Conservation (phyloP, 257 asterid genomes). For the Plantago ovata region DNA sequence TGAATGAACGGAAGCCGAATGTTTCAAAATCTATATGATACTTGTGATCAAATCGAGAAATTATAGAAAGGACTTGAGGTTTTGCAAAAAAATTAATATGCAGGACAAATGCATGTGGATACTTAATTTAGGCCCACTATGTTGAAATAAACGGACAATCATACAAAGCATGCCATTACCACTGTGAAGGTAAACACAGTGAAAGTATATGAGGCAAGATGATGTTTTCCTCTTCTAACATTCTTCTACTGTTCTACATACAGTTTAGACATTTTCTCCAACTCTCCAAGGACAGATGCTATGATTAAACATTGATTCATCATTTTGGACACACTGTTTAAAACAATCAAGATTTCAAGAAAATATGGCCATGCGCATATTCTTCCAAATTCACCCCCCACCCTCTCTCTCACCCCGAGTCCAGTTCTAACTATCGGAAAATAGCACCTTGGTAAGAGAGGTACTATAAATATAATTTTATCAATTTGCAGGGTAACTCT, state of each 20-base stretch:
- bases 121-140: background rate
- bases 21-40: background rate
- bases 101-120: background rate
- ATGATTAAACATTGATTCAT: background rate
- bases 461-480: too few relatives aligned
- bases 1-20: background rate
- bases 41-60: too few relatives aligned
- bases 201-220: background rate
- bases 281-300: too few relatives aligned
- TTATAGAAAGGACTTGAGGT: too few relatives aligned
- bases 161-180: background rate
- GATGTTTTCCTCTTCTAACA: background rate
- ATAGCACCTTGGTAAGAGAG: too few relatives aligned
- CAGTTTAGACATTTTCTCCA: background rate
- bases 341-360: background rate
- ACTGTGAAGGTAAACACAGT: background rate
- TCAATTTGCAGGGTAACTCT: too few relatives aligned
- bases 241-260: background rate
- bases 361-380: background rate
- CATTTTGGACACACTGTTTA: background rate
- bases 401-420: too few relatives aligned
- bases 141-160: background rate
- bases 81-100: too few relatives aligned
- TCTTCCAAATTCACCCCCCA: background rate
- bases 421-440: too few relatives aligned